A percentile compares a stretch with the other conserved stretches of the same genome.
Evolutionary conservation across 1,139 yeast genomes (phyloP).

Genomic region (Kluyveromyces marxianus): DNA sequence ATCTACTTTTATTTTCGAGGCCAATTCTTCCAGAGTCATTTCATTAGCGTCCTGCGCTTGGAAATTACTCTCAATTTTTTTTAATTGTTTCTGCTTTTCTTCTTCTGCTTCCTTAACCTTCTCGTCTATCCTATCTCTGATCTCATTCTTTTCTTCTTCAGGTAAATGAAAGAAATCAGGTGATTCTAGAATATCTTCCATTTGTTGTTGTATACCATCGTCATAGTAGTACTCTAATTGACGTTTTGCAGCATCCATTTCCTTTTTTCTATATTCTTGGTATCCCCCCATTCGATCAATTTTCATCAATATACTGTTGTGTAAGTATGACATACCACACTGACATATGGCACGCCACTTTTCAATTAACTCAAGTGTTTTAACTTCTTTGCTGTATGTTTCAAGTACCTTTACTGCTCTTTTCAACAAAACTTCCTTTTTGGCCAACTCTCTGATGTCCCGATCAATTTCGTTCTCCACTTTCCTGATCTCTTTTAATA

Average conservation of each 20-base stretch:
- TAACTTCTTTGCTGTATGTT: slow-evolving; percentile 22
- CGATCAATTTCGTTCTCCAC: too few species aligned
- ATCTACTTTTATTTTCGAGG: slow-evolving; percentile 36
- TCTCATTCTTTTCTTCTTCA: slow-evolving; percentile 31
- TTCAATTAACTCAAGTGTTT: slow-evolving; percentile 27
- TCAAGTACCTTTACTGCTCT: slow-evolving; percentile 32
- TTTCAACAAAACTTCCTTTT: slow-evolving; percentile 29
- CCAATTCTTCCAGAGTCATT: slow-evolving; percentile 39
- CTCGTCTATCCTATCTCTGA: slow-evolving; percentile 23
- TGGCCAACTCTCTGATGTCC: slow-evolving; percentile 6
- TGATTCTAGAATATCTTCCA: slow-evolving; percentile 33
- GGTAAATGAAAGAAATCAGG: slow-evolving; percentile 32
- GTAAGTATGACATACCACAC: slow-evolving; percentile 36
- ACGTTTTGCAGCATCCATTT: slow-evolving; percentile 31
- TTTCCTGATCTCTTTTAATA: slow-evolving; percentile 1
- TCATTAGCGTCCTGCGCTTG: slow-evolving; percentile 24
- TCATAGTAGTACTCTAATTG: slow-evolving; percentile 31
- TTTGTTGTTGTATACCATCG: slow-evolving; percentile 32
- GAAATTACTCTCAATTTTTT: slow-evolving; percentile 23
- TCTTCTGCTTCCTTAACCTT: slow-evolving; percentile 18
- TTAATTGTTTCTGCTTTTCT: slow-evolving; percentile 20
- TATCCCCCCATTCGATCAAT: slow-evolving; percentile 41
- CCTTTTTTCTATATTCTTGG: slow-evolving; percentile 33
- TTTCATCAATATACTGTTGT: slow-evolving; percentile 36
- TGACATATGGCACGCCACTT: slow-evolving; percentile 42